A percentile compares a stretch with the other conserved stretches of the same genome.
These are phyloP conservation scores for Ganoderma sp. DNA, from an alignment of 1,284 basidiomycete species.

Conservation along the genomic window DNA sequence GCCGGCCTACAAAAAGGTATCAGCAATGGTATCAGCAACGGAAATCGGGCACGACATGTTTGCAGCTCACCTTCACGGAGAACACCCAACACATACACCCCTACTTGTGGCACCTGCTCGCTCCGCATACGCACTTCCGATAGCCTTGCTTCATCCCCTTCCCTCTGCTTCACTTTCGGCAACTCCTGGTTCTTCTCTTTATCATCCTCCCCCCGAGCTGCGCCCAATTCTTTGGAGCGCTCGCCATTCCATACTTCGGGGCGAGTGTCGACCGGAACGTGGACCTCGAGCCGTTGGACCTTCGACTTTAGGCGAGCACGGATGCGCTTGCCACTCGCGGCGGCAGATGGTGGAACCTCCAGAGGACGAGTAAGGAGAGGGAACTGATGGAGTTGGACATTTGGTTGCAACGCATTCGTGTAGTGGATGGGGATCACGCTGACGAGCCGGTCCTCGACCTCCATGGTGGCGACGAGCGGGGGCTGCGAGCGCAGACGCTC, in stretches of 20 bases:
- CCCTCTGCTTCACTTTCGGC: conserved; percentile 43
- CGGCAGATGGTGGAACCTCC: conserved; percentile 75
- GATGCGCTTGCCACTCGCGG: conserved; percentile 74
- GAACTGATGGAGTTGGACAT: conserved; percentile 79
- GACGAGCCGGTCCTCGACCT: conserved; percentile 64
- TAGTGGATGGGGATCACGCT: conserved; percentile 72
- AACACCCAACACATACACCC: conserved; percentile 74
- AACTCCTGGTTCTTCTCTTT: conserved; percentile 71
- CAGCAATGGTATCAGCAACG: background rate
- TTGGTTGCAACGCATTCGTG: conserved; percentile 62
- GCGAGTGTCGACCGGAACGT: conserved; percentile 77
- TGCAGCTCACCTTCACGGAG: conserved; percentile 65
- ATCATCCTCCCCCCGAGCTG: conserved; percentile 70
- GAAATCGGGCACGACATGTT: background rate
- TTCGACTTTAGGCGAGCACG: conserved; percentile 71
- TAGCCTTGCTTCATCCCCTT: conserved; percentile 64
- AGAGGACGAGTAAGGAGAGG: conserved; percentile 75
- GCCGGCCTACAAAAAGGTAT: conserved; percentile 52
- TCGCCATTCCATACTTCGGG: conserved; percentile 80
- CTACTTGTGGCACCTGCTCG: conserved; percentile 68
- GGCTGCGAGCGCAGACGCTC: background rate
- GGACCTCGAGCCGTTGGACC: conserved; percentile 69
- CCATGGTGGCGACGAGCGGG: conserved; percentile 33
- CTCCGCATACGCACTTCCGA: conserved; percentile 73
- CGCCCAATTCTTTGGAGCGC: conserved; percentile 66